Evolutionary conservation across 2,329 filamentous ascomycete genomes (phyloP).

Genomic region (Drechslerella stenobrocha): DNA sequence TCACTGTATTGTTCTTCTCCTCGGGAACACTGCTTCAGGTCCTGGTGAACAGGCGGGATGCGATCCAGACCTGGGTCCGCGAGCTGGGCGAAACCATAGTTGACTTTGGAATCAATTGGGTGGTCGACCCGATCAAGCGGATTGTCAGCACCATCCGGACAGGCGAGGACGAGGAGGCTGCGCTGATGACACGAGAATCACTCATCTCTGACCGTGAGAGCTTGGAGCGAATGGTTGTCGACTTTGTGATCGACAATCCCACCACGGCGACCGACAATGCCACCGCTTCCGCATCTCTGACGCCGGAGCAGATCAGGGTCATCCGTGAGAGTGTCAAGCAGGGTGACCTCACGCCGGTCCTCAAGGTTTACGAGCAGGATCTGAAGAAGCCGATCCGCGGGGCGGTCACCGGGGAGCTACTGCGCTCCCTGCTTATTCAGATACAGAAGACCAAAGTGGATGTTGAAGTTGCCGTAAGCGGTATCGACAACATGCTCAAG

Average conservation of each 20-base stretch:
- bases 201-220: slow-evolving; percentile 87
- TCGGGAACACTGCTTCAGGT: slow-evolving; percentile 84
- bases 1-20: slow-evolving; percentile 71
- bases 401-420: slow-evolving; percentile 79
- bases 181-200: slow-evolving; percentile 92
- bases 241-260: slow-evolving; percentile 85
- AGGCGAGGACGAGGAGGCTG: slow-evolving; percentile 88
- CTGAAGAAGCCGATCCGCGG: slow-evolving; percentile 79
- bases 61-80: slow-evolving; percentile 76
- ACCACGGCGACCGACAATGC: slow-evolving; percentile 58
- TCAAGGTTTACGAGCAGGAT: slow-evolving; percentile 88
- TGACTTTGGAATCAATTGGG: slow-evolving; percentile 97
- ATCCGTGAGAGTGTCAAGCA: slow-evolving; percentile 81
- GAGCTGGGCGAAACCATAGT: slow-evolving; percentile 76
- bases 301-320: slow-evolving; percentile 70
- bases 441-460: slow-evolving; percentile 99
- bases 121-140: slow-evolving; percentile 79
- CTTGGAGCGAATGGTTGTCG: slow-evolving; percentile 95
- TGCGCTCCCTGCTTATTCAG: slow-evolving; percentile 89
- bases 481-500: slow-evolving; percentile 90
- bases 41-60: slow-evolving; percentile 71
- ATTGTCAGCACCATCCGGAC: slow-evolving; percentile 90
- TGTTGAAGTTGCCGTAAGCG: slow-evolving; percentile 90
- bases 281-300: slow-evolving; percentile 61
- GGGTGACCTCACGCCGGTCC: slow-evolving; percentile 87